These are phyloP conservation scores for Sporisorium exsertum DNA, from an alignment of 1,284 basidiomycete species.

Conservation along the genomic window DNA sequence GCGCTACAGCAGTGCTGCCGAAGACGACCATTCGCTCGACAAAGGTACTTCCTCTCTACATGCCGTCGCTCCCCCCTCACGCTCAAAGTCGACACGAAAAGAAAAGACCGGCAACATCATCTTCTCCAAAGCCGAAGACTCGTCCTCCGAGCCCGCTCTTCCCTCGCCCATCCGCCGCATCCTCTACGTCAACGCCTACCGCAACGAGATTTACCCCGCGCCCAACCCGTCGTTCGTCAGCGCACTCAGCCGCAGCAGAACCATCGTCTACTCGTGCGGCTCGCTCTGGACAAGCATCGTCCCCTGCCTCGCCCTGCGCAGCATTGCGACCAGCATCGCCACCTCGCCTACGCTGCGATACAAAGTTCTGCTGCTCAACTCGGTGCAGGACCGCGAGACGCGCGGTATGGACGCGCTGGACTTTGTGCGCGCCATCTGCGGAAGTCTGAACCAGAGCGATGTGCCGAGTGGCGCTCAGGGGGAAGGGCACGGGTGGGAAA, in stretches of 20 bases:
- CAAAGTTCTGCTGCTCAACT: slow-evolving; percentile 89
- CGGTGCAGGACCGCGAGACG: slow-evolving; percentile 90
- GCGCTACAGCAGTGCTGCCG: slow-evolving; percentile 18
- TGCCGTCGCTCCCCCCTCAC: not conserved
- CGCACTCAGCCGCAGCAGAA: slow-evolving; percentile 76
- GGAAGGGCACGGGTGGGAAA: slow-evolving; percentile 38
- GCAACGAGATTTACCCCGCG: slow-evolving; percentile 82
- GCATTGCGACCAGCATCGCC: slow-evolving; percentile 83
- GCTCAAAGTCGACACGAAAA: not conserved
- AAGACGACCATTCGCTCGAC: slow-evolving; percentile 9
- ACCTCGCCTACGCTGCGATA: slow-evolving; percentile 78
- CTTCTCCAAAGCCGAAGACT: slow-evolving; percentile 74
- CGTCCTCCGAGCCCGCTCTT: slow-evolving; percentile 69
- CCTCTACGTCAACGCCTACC: slow-evolving; percentile 84
- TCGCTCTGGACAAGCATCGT: slow-evolving; percentile 90
- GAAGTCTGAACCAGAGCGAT: slow-evolving; percentile 75
- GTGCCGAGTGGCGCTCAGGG: not conserved
- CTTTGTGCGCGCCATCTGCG: slow-evolving; percentile 81
- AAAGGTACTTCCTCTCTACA: not conserved
- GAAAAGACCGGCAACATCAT: slow-evolving; percentile 75
- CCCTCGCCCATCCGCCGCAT: slow-evolving; percentile 72
- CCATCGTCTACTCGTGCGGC: slow-evolving; percentile 87
- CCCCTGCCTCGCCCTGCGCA: slow-evolving; percentile 87
- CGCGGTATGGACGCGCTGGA: slow-evolving; percentile 84
- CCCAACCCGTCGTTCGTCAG: slow-evolving; percentile 85